phyloP scores from a whole-genome alignment of 23 red algal genomes.

The Gracilaria gracilis region DNA sequence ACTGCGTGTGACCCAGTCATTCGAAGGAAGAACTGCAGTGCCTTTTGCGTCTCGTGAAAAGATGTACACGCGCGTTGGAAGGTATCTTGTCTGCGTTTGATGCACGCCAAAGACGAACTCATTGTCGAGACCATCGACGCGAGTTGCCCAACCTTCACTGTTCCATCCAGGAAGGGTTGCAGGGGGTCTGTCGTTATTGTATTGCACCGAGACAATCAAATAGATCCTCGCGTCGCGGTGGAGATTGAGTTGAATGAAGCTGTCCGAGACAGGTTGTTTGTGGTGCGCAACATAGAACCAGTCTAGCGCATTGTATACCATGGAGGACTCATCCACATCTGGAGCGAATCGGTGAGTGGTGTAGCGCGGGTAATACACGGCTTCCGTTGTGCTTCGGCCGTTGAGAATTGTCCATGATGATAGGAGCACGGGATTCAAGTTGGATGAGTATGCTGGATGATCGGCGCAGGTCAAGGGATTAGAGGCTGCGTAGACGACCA shows the following conservation, averaged over 20 bases:
- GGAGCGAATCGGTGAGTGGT: conserved; percentile 29
- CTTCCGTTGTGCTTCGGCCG: background rate
- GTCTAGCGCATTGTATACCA: conserved; percentile 29
- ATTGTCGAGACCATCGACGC: conserved; percentile 30
- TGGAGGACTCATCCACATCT: background rate
- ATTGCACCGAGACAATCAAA: background rate
- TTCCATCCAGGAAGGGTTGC: conserved; percentile 28
- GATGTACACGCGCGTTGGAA: conserved; percentile 23
- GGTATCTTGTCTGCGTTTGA: conserved; percentile 21
- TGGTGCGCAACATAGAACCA: conserved; percentile 27
- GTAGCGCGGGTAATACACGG: conserved; percentile 18
- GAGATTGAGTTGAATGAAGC: conserved; percentile 42
- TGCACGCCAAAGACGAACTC: conserved; percentile 35
- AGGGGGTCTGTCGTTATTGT: background rate
- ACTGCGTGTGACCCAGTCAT: conserved; percentile 36
- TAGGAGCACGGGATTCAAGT: conserved; percentile 30
- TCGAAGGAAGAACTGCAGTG: conserved; percentile 5
- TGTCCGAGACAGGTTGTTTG: background rate
- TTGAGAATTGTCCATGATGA: conserved; percentile 29
- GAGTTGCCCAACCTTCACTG: conserved; percentile 22
- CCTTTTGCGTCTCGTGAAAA: conserved; percentile 8
- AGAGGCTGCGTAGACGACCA: background rate
- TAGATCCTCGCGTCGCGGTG: conserved; percentile 34
- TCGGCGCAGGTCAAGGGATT: conserved; percentile 2
- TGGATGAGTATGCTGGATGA: conserved; percentile 23